A percentile compares a stretch with the other conserved stretches of the same genome.
Conservation (phyloP, 306 rosid species). For the Herpetospermum pedunculosum region DNA sequence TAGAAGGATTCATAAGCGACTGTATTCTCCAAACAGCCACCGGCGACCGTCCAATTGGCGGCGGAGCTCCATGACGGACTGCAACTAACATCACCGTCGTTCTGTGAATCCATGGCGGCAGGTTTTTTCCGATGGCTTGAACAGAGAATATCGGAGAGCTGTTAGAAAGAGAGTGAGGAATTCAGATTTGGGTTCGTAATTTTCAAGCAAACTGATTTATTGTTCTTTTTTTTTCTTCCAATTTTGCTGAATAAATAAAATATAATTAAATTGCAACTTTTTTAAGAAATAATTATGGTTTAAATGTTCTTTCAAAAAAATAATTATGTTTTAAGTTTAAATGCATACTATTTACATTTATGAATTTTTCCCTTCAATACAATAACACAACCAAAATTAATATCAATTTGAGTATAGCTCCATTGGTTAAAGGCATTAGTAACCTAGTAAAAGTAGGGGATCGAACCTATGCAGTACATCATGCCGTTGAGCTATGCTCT, state of each 20-base stretch:
- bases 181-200: neutral
- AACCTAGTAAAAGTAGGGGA: too few species aligned
- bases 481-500: too few species aligned
- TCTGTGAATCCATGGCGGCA: constrained; percentile 20
- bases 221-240: neutral
- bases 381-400: neutral
- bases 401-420: neutral
- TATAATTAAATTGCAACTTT: neutral
- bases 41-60: constrained; percentile 41
- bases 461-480: too few species aligned
- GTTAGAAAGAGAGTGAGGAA: neutral
- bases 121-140: neutral
- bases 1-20: constrained; percentile 47
- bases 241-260: neutral
- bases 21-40: constrained; percentile 33
- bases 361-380: neutral
- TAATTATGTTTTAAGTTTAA: too few species aligned
- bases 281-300: too few species aligned
- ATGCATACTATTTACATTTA: neutral
- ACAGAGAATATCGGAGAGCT: neutral
- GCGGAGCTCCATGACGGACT: constrained; percentile 19
- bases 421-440: neutral
- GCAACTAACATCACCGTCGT: neutral
- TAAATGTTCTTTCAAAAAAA: too few species aligned
- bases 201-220: neutral